Evolutionary conservation across 2,329 filamentous ascomycete species (phyloP), one percentile per base, ranked within the genome.

Genomic region (Apiospora marii): DNA sequence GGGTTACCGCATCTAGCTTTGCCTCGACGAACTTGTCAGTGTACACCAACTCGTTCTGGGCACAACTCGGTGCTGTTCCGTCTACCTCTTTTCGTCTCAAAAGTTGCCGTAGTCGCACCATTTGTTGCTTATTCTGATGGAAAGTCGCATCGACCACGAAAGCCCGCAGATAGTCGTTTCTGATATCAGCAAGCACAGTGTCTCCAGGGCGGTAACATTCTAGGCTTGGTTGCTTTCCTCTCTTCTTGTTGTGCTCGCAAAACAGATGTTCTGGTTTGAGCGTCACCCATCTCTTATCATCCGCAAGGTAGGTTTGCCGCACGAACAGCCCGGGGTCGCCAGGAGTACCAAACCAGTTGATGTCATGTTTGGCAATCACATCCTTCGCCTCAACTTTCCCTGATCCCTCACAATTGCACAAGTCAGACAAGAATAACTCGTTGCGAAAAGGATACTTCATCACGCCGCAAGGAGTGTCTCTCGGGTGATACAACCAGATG

Each of bases 391-490:
- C 75, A 3, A 94, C 84, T 41, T 86, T 85, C 0, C 82, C 72
- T 0, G 22, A 41, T 19, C 75, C 78, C 0, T 83, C 79, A 74
- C 94, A 96, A 0, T 91, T 92, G 81, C 94, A 96, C 73, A 95
- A 90, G 69, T 94, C 89, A 0, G 91, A 94, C 0, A 96, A 81
- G 74, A 96, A 96, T 0, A 96, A 81, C 80, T 97, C 94, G 70
- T 95, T 93, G 0, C 82, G 74, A 80, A 90, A 91, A 0, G 92
- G 92, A 76, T 96, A 97, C 13, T 86, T 87, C 81, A 92, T 91
- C 7, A 87, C 82, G 0, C 87, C 88, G 61, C 94, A 93, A 0
- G 92, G 88, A 0, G 94, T 96, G 71, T 96, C 92, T 0, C 85
- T 84, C 0, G 93, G 88, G 2, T 88, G 85, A 75, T 95, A 96